A percentile compares a stretch with the other conserved stretches of the same genome.
phyloP scores from a whole-genome alignment of 139 green algal species.

The Micromonas pusilla region DNA sequence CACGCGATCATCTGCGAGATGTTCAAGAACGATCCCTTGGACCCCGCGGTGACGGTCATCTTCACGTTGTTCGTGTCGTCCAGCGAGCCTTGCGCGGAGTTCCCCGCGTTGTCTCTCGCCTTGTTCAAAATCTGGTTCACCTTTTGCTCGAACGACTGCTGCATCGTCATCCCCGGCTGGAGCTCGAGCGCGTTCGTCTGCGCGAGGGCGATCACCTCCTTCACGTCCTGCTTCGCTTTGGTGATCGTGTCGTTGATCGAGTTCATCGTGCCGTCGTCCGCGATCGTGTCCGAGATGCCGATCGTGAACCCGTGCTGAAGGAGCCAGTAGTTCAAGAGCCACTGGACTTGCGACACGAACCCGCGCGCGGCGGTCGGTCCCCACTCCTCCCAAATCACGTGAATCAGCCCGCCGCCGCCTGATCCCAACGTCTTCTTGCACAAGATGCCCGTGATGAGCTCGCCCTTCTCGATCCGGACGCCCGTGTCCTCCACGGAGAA shows the following conservation, averaged over 20 bases:
- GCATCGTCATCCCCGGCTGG: constrained; percentile 79
- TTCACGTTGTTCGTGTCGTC: constrained; percentile 95
- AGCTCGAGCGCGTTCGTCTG: constrained; percentile 82
- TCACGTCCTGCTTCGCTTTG: constrained; percentile 49
- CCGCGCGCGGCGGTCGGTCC: constrained; percentile 74
- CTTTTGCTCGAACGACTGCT: constrained; percentile 89
- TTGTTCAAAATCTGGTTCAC: constrained; percentile 88
- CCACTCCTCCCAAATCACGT: constrained; percentile 89
- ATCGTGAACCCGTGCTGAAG: constrained; percentile 90
- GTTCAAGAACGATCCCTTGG: constrained; percentile 99
- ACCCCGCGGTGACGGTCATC: constrained; percentile 91
- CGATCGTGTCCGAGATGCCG: constrained; percentile 94
- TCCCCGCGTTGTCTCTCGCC: constrained; percentile 87
- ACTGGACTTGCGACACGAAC: constrained; percentile 76
- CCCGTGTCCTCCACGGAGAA: constrained; percentile 80
- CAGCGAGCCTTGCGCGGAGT: constrained; percentile 74
- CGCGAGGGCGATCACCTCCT: constrained; percentile 56
- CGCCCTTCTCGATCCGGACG: constrained; percentile 83
- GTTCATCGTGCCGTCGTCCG: constrained; percentile 80
- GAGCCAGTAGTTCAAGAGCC: constrained; percentile 92
- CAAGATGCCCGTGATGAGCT: constrained; percentile 79
- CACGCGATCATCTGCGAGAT: constrained; percentile 99
- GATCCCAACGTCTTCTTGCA: constrained; percentile 95
- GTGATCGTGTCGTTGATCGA: constrained; percentile 89
- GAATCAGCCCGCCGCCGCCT: constrained; percentile 72